Conservation (phyloP, 805 yeast species). For the Ogataea pini region DNA sequence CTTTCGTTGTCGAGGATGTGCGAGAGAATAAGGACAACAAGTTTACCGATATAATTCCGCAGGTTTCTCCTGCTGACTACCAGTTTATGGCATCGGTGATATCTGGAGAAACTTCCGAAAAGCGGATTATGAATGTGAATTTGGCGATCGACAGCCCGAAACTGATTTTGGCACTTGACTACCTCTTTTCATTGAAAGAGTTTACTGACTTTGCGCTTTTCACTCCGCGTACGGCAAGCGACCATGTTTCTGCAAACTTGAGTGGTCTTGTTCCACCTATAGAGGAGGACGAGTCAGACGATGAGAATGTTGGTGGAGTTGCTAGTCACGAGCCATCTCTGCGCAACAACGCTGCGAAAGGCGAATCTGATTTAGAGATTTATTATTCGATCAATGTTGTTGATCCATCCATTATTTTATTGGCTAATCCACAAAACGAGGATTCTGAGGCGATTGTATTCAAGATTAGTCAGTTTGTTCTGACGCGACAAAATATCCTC, state of each 20-base stretch:
- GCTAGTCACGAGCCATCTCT: constrained; percentile 14
- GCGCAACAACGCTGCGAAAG: constrained; percentile 10
- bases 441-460: constrained; percentile 88
- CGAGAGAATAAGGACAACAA: constrained; percentile 62
- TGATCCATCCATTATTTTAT: constrained; percentile 72
- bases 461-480: constrained; percentile 74
- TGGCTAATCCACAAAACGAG: constrained; percentile 72
- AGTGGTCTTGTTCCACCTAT: background rate
- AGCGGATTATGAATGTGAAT: constrained; percentile 49
- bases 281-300: background rate
- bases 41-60: constrained; percentile 81
- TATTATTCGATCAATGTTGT: constrained; percentile 54
- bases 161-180: constrained; percentile 81
- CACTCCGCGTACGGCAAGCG: background rate
- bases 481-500: constrained; percentile 66
- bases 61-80: constrained; percentile 55
- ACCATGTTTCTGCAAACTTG: background rate
- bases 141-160: constrained; percentile 78
- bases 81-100: constrained; percentile 66
- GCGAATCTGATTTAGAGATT: constrained; percentile 8
- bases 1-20: constrained; percentile 78
- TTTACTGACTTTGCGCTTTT: constrained; percentile 55
- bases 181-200: constrained; percentile 69
- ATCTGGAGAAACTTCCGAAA: constrained; percentile 41
- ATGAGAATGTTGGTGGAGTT: background rate